Evolutionary conservation across 495 filamentous ascomycete species (phyloP).

Genomic region (Podospora pseudocomata): DNA sequence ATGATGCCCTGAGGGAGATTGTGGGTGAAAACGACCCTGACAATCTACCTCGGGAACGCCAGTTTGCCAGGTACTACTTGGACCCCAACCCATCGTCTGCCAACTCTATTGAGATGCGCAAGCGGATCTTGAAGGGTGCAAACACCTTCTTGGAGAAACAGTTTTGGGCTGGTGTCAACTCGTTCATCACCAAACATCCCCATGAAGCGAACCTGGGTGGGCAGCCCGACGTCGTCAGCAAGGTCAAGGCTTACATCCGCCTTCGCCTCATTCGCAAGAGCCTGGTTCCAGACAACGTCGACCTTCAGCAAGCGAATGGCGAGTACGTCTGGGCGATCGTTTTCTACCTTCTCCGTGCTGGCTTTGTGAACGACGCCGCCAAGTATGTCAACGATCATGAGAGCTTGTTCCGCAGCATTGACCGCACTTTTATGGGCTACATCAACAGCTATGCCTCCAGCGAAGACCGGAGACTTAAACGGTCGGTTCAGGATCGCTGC

Average conservation of each 20-base stretch:
- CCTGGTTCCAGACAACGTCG: conserved; percentile 67
- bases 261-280: conserved; percentile 72
- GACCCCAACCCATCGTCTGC: conserved; percentile 63
- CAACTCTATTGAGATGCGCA: conserved; percentile 59
- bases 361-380: conserved; percentile 77
- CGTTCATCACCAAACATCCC: conserved; percentile 73
- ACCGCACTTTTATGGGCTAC: conserved; percentile 86
- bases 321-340: conserved; percentile 92
- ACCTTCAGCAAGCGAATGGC: conserved; percentile 67
- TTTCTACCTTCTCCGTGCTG: conserved; percentile 86
- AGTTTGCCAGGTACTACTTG: conserved; percentile 69
- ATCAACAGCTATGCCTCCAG: conserved; percentile 73
- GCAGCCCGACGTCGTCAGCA: conserved; percentile 79
- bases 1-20: conserved; percentile 71
- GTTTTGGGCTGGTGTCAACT: conserved; percentile 69
- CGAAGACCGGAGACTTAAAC: conserved; percentile 65
- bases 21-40: conserved; percentile 58
- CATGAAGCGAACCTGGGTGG: conserved; percentile 87
- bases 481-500: conserved; percentile 78
- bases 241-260: conserved; percentile 86
- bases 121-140: conserved; percentile 72
- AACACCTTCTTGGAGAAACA: conserved; percentile 69
- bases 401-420: conserved; percentile 76
- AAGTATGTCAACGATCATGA: conserved; percentile 74
- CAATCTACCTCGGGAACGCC: conserved; percentile 65